Percentiles rank a stretch among this genome's conserved stretches.
Evolutionary conservation across 306 rosid species (phyloP).

Genomic region (Elaeagnus macrophylla): DNA sequence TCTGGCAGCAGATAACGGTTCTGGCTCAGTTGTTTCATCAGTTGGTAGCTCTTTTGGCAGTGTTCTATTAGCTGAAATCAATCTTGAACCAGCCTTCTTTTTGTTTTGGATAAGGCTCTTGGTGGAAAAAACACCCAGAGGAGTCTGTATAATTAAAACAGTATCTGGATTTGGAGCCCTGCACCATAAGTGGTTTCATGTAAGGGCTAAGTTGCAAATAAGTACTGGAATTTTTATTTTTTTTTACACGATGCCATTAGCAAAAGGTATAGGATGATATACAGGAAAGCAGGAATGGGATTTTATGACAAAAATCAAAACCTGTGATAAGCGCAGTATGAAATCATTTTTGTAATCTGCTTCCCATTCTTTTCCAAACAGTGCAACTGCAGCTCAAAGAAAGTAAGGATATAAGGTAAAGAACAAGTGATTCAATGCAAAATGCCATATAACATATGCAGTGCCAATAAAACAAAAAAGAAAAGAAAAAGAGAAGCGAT

Average conservation of each 20-base stretch:
- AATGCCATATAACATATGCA: too few relatives aligned
- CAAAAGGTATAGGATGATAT: background rate
- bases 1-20: slow-evolving; percentile 83
- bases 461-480: too few relatives aligned
- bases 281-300: slow-evolving; percentile 4
- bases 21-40: slow-evolving; percentile 46
- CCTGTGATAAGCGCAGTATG: slow-evolving; percentile 98
- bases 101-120: slow-evolving; percentile 83
- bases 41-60: slow-evolving; percentile 46
- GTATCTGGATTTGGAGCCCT: slow-evolving; percentile 99
- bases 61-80: slow-evolving; percentile 66
- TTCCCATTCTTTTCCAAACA: slow-evolving; percentile 85
- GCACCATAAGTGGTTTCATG: slow-evolving; percentile 21
- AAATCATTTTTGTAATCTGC: slow-evolving; percentile 87
- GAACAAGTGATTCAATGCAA: too few relatives aligned
- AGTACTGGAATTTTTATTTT: background rate
- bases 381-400: slow-evolving; percentile 61
- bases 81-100: slow-evolving; percentile 74
- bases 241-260: background rate
- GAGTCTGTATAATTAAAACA: slow-evolving; percentile 89
- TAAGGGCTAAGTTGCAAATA: background rate
- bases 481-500: too few relatives aligned
- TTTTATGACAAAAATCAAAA: slow-evolving; percentile 21
- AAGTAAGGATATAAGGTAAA: too few relatives aligned
- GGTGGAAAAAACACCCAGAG: slow-evolving; percentile 79